Base-by-base conservation (phyloP, 495 filamentous ascomycete genomes). In the Trichocladium antarcticum region DNA sequence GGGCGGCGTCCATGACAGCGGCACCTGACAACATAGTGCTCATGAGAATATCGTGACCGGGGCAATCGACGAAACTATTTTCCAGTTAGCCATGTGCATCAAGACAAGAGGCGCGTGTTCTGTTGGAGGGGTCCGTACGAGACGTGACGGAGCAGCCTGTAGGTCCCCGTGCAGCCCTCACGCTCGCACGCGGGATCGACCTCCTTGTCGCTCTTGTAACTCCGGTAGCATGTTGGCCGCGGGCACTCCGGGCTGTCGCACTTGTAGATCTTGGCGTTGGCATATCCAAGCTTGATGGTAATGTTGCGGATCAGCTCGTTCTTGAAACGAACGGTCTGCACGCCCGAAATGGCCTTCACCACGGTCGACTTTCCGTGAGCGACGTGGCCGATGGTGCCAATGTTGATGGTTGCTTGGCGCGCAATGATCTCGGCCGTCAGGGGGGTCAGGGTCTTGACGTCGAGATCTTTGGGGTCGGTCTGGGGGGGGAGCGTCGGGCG, bases 1-100 rank as follows among this genome's bases (percentile, higher is more conserved):
- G 77, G 28, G 93, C 93, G 42, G 92, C 92, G 67, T 98, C 92
- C 92, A 98, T 98, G 75, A 98, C 92, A 37, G 92, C 92, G 59
- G 92, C 92, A 61, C 92, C 93, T 64, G 92, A 98, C 71, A 97
- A 82, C 92, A 97, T 98, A 50, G 92, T 98, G 69, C 89, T 95
- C 92, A 98, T 98, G 61, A 98, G 88, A 87, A 98, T 98, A 71
- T 98, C 92, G 83, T 98, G 92, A 68, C 92, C 92, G 31, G 92
- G 92, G 77, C 92, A 98, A 68, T 98, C 92, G 49, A 98, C 93
- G 67, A 98, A 98, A 14, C 81, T 88, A 54, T 10, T 50, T 41
- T 31, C 34, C 9, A 11, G 50, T 58, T 27, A 61, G 42, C 22
- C 36, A 46, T 19, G 28, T 49, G 5, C 12, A 27, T 20, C 12